A percentile compares a stretch with the other conserved stretches of the same genome.
Conservation (phyloP, 352 stramenopile species). For the Globisporangium radiosum region DNA sequence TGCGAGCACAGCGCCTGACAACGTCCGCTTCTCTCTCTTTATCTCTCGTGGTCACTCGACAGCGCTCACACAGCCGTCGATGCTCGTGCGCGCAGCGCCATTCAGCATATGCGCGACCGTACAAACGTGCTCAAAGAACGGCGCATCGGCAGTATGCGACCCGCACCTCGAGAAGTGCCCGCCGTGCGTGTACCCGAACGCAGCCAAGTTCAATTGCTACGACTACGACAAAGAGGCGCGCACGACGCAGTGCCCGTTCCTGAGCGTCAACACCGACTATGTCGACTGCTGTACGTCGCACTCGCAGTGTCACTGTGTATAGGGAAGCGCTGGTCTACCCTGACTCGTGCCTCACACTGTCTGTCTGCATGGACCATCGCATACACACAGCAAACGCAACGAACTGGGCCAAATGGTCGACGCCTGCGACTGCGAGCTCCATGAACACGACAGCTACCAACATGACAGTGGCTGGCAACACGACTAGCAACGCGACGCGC, state of each 20-base stretch:
- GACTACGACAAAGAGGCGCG: constrained; percentile 46
- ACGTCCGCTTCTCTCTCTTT: not conserved
- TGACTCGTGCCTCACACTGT: constrained; percentile 5
- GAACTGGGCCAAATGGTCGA: constrained; percentile 15
- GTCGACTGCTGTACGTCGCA: constrained; percentile 55
- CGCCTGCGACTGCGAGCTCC: constrained; percentile 1
- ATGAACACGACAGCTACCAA: constrained; percentile 6
- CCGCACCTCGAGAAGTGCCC: constrained; percentile 24
- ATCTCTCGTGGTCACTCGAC: too few relatives aligned
- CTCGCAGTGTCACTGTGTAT: not conserved
- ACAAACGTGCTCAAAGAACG: constrained; percentile 5
- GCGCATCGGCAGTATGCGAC: constrained; percentile 4
- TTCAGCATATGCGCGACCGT: constrained; percentile 7
- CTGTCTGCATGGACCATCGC: constrained; percentile 1
- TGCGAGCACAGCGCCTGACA: not conserved
- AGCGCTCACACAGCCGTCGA: not conserved
- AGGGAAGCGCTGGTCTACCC: not conserved
- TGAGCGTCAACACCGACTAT: constrained; percentile 37
- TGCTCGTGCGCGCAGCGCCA: constrained; percentile 3
- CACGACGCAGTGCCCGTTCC: constrained; percentile 47
- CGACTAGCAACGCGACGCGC: constrained; percentile 10
- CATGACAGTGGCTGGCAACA: constrained; percentile 8
- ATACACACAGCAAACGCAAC: constrained; percentile 12
- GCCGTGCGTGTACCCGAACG: constrained; percentile 54
- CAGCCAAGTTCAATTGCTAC: constrained; percentile 50